These are phyloP conservation scores for Diaporthe ilicicola DNA, from an alignment of 2,329 filamentous ascomycete species.

Conservation along the genomic window DNA sequence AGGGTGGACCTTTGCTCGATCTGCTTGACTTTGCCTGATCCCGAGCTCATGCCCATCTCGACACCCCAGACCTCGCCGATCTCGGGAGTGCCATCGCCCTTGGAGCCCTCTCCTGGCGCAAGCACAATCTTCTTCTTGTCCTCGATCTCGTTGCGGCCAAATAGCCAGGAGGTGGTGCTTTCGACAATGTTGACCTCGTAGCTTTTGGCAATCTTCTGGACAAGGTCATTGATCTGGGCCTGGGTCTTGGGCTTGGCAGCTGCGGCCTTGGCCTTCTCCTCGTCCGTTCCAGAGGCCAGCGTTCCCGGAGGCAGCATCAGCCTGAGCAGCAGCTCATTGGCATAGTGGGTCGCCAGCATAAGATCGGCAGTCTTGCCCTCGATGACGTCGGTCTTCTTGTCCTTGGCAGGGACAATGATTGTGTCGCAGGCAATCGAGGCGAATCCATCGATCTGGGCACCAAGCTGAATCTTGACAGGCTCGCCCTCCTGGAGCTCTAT, in stretches of 20 bases:
- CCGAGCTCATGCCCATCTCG: slow-evolving; percentile 91
- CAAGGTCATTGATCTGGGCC: slow-evolving; percentile 82
- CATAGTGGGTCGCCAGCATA: slow-evolving; percentile 89
- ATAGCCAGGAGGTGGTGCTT: slow-evolving; percentile 97
- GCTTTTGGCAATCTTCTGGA: slow-evolving; percentile 90
- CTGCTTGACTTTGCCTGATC: slow-evolving; percentile 93
- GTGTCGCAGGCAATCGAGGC: slow-evolving; percentile 96
- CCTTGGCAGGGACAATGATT: slow-evolving; percentile 73
- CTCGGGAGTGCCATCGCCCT: slow-evolving; percentile 89
- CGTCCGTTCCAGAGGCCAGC: slow-evolving; percentile 82
- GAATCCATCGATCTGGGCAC: slow-evolving; percentile 97
- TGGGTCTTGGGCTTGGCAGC: slow-evolving; percentile 85
- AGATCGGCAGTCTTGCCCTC: slow-evolving; percentile 86
- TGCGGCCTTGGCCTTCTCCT: slow-evolving; percentile 93
- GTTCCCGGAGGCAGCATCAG: slow-evolving; percentile 92
- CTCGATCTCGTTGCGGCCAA: slow-evolving; percentile 97
- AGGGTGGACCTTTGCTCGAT: slow-evolving; percentile 88
- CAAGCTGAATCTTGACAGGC: slow-evolving; percentile 97
- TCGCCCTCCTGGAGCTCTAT: slow-evolving; percentile 84
- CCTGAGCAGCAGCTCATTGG: slow-evolving; percentile 92
- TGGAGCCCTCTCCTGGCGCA: slow-evolving; percentile 83
- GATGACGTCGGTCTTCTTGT: slow-evolving; percentile 69
- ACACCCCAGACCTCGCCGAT: slow-evolving; percentile 97
- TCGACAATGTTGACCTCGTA: slow-evolving; percentile 95
- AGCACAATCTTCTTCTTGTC: slow-evolving; percentile 97